Conservation (phyloP, 2,329 filamentous ascomycete species). For the Claviceps africana region DNA sequence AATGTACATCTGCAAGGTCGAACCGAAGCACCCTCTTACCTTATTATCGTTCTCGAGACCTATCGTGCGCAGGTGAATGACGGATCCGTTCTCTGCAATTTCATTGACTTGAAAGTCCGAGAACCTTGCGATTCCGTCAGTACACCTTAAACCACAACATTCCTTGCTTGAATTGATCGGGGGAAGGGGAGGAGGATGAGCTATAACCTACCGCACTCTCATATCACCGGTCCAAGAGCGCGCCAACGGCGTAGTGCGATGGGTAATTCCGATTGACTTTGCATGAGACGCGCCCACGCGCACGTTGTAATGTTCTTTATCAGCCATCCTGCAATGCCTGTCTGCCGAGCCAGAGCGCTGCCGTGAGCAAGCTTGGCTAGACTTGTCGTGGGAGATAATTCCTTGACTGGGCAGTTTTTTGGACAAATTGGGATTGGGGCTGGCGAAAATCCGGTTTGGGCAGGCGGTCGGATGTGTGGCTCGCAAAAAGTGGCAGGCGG, state of each 20-base stretch:
- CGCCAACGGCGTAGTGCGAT: constrained; percentile 23
- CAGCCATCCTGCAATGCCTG: constrained; percentile 14
- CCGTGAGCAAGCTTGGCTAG: too few relatives aligned
- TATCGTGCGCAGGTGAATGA: constrained; percentile 53
- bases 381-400: not conserved
- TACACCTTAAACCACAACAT: not conserved
- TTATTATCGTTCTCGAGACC: constrained; percentile 12
- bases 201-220: constrained; percentile 20
- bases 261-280: constrained; percentile 24
- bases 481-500: not conserved
- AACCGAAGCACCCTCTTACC: constrained; percentile 1
- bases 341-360: not conserved
- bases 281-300: constrained; percentile 21
- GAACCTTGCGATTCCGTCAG: constrained; percentile 42
- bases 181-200: not conserved
- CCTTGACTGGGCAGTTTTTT: too few relatives aligned
- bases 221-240: constrained; percentile 26
- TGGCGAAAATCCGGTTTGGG: not conserved
- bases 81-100: constrained; percentile 59
- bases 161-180: not conserved
- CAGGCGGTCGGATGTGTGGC: not conserved
- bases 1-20: not conserved
- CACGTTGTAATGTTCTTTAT: constrained; percentile 16
- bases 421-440: not conserved
- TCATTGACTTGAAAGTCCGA: constrained; percentile 91